Evolutionary conservation across 768 basidiomycete species (phyloP).

Genomic region (Vishniacozyma victoriae): DNA sequence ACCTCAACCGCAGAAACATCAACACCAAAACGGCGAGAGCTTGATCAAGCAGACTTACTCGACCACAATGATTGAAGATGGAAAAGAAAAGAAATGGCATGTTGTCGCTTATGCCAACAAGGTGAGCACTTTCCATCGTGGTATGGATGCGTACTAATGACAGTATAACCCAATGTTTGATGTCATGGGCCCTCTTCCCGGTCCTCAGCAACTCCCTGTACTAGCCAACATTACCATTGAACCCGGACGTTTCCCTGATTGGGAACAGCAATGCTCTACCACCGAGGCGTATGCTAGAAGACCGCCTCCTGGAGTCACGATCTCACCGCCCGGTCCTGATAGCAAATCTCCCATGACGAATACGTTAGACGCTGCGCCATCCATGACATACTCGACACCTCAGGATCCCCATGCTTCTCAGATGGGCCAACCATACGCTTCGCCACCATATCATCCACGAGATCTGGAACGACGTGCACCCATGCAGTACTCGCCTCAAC

Average conservation of each 20-base stretch:
- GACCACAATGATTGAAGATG: conserved; percentile 34
- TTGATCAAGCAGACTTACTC: conserved; percentile 46
- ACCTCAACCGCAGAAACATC: conserved; percentile 4
- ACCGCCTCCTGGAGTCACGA: conserved; percentile 8
- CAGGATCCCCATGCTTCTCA: not conserved
- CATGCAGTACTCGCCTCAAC: conserved; percentile 4
- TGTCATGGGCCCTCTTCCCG: conserved; percentile 23
- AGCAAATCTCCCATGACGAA: conserved; percentile 1
- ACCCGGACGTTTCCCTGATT: conserved; percentile 40
- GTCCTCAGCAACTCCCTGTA: conserved; percentile 34
- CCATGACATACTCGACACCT: conserved; percentile 3
- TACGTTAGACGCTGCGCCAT: conserved; percentile 2
- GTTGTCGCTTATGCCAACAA: conserved; percentile 41
- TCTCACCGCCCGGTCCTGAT: not conserved
- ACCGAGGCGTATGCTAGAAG: conserved; percentile 3
- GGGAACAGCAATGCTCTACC: conserved; percentile 29
- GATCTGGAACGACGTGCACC: not conserved
- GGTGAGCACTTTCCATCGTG: conserved; percentile 1
- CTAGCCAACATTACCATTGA: conserved; percentile 25
- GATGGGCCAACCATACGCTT: conserved; percentile 8
- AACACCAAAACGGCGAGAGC: conserved; percentile 14
- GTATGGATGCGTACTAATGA: not conserved
- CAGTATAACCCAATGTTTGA: conserved; percentile 14
- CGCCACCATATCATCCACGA: conserved; percentile 1
- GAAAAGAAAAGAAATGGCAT: conserved; percentile 38